Base-by-base conservation (phyloP, 306 rosid species). In the Trichosanthes truncata region DNA sequence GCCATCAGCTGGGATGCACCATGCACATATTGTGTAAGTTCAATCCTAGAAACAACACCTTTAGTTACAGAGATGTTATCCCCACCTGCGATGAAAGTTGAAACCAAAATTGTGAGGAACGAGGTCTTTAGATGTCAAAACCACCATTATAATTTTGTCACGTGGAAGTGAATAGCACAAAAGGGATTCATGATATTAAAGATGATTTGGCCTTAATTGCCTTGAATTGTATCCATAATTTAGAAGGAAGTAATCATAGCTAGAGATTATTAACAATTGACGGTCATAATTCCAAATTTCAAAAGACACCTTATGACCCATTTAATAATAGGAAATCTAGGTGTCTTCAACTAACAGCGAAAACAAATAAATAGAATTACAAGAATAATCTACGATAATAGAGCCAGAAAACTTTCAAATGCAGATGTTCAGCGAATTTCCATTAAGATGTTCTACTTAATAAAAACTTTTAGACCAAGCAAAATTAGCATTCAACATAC, bases 1-100 rank as follows among this genome's bases (percentile, higher is more conserved):
- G 97, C 98, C 97, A 93, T 84, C 33, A 94, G 87, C 82, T 92
- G 93, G 46, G 97, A 88, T 14, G 96, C 96, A 12, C 98, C 98
- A 49, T 94, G 98, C 12, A 85, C 97, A 84, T 94, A 94, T 73
- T 91, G 97, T 49, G 98, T 94, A 35, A 93, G 97, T 83, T 94
- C 98, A 83, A 91, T 94, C 89, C 97, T 84, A 45, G 97, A 94
- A 81, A 92, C 98, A 75, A 92, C 91, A 45, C 98, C 97, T 87
- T 90, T 94, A 53, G 98, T 93, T 36, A 93, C 90, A 15, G 97
- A 93, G 87, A 93, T 93, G 88, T 89, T 93, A 81, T 93, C 98
- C 45, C 98, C 98, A 21, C 97, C 97, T 90, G 85, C 74, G 68
- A 80, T 74, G 31, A 74, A 74, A 20, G 74, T 79, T 74, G 31